A percentile compares a stretch with the other conserved stretches of the same genome.
Evolutionary conservation across 306 rosid species (phyloP).

Genomic region (Lathyrus oleraceus): DNA sequence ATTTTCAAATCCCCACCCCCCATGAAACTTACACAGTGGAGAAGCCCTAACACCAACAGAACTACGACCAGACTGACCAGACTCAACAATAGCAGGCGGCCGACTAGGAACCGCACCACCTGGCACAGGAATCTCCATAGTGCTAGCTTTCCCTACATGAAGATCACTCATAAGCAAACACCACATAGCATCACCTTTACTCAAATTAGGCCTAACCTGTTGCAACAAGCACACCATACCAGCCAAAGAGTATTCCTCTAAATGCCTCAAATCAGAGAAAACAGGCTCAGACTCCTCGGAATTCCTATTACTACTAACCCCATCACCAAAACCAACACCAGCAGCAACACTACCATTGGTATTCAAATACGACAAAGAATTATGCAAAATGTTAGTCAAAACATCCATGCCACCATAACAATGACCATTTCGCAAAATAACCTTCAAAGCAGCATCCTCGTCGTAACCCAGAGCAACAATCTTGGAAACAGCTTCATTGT

Average conservation of each 20-base stretch:
- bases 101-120: conserved; percentile 35
- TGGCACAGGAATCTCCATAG: conserved; percentile 69
- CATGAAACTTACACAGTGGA: conserved; percentile 75
- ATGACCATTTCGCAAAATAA: conserved; percentile 73
- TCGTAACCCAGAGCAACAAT: conserved; percentile 77
- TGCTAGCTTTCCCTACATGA: conserved; percentile 83
- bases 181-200: conserved; percentile 96
- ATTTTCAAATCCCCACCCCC: conserved; percentile 92
- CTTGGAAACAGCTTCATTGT: conserved; percentile 77
- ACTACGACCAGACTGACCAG: conserved; percentile 44
- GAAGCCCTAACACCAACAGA: conserved; percentile 60
- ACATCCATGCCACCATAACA: conserved; percentile 91
- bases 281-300: conserved; percentile 61
- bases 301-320: conserved; percentile 38
- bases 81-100: conserved; percentile 44
- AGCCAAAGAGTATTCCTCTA: conserved; percentile 79
- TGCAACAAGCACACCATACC: conserved; percentile 88
- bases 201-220: conserved; percentile 78
- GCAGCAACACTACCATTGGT: conserved; percentile 14
- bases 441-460: conserved; percentile 70
- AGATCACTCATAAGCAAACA: conserved; percentile 95
- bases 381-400: conserved; percentile 67
- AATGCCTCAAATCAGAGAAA: conserved; percentile 77
- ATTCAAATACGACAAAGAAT: conserved; percentile 73
- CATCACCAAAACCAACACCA: conserved; percentile 15